Evolutionary conservation across 2,329 filamentous ascomycete genomes (phyloP).

Genomic region (Epicoccum sorghinum): DNA sequence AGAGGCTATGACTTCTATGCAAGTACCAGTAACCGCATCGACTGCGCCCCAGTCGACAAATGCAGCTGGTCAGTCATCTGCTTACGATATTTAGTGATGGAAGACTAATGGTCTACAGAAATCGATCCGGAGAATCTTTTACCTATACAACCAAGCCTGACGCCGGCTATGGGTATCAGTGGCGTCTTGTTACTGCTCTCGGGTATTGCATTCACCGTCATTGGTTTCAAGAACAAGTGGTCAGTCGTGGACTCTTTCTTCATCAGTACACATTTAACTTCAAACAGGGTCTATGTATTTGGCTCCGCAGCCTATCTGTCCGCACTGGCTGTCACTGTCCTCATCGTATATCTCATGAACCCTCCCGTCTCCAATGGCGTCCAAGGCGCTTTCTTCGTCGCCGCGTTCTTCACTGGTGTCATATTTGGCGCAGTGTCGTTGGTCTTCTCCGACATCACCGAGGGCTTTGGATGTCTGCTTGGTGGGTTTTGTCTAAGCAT

Average conservation of each 20-base stretch:
- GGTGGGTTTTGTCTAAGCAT: conserved; percentile 86
- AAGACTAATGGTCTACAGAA: conserved; percentile 9
- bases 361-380: conserved; percentile 75
- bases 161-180: conserved; percentile 79
- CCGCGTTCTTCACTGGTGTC: conserved; percentile 72
- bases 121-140: conserved; percentile 50
- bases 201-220: conserved; percentile 72
- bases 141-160: conserved; percentile 75
- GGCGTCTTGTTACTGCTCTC: conserved; percentile 77
- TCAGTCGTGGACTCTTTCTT: conserved; percentile 24
- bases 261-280: conserved; percentile 20
- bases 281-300: conserved; percentile 57
- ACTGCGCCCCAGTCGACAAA: conserved; percentile 25
- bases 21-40: conserved; percentile 25
- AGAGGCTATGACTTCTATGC: conserved; percentile 12
- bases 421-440: conserved; percentile 76
- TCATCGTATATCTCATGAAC: conserved; percentile 89
- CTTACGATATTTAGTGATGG: not conserved
- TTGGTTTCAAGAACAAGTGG: conserved; percentile 83
- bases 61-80: conserved; percentile 25
- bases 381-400: conserved; percentile 87
- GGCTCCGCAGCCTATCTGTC: conserved; percentile 78
- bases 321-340: conserved; percentile 75
- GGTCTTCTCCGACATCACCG: conserved; percentile 82
- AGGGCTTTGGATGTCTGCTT: conserved; percentile 83